A percentile compares a stretch with the other conserved stretches of the same genome.
These are phyloP conservation scores for Galeopsis tetrahit DNA, from an alignment of 257 asterid species.

Conservation along the genomic window DNA sequence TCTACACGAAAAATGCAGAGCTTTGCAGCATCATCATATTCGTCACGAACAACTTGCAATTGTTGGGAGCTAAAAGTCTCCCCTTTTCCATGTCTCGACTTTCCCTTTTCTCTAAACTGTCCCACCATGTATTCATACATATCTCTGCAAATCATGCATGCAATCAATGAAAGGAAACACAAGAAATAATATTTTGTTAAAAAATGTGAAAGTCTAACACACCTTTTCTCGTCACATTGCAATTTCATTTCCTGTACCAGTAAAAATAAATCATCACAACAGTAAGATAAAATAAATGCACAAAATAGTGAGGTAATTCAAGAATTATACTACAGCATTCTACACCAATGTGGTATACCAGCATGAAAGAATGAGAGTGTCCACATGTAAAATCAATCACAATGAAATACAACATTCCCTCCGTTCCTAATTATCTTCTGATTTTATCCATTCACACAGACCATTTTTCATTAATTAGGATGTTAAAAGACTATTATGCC, in stretches of 20 bases:
- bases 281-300: slow-evolving; percentile 8
- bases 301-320: slow-evolving; percentile 8
- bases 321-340: slow-evolving; percentile 19
- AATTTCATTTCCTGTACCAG: slow-evolving; percentile 91
- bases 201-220: slow-evolving; percentile 17
- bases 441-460: too few relatives aligned
- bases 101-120: slow-evolving; percentile 69
- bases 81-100: slow-evolving; percentile 79
- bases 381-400: background rate
- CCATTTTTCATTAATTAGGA: too few relatives aligned
- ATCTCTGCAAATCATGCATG: slow-evolving; percentile 57
- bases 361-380: too few relatives aligned
- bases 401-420: background rate
- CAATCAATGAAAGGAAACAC: slow-evolving; percentile 29
- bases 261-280: slow-evolving; percentile 35
- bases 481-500: too few relatives aligned
- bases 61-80: slow-evolving; percentile 74
- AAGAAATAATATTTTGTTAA: slow-evolving; percentile 13
- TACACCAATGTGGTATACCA: background rate
- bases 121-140: slow-evolving; percentile 80
- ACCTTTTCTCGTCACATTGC: slow-evolving; percentile 96
- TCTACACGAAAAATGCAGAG: slow-evolving; percentile 88
- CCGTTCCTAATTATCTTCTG: too few relatives aligned
- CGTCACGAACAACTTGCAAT: slow-evolving; percentile 79
- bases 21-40: slow-evolving; percentile 83